Evolutionary conservation across 352 stramenopile species (phyloP), one percentile per base, ranked within the genome.

Genomic region (Albugo candida): DNA sequence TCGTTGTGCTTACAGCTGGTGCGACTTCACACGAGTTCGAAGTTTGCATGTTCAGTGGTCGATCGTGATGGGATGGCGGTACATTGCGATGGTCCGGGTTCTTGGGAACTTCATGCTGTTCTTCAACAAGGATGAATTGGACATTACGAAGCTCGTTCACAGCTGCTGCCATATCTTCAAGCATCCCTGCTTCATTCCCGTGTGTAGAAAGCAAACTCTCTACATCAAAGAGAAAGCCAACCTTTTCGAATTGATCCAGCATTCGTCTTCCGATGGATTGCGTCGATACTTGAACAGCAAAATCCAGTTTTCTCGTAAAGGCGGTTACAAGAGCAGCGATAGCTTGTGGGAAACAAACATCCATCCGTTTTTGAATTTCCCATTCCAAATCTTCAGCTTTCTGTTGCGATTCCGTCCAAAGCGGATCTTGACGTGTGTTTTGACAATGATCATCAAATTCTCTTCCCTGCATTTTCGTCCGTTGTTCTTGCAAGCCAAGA

Each of bases 181-280:
- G 64, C 93, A 97, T 97, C n/a, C 81, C 83, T 34, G 94, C 67
- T 56, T 98, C 93, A 55, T 97, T 96, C 37, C 91, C 91, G 14
- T 95, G 83, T 16, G 92, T 94, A 46, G 77, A 95, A 16, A 98
- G 55, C 41, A 98, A 51, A 16, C 85, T 93, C 59, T 97, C 89
- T 24, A 97, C 65, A 48, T 91, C 74, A 52, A 83, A 86, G 11
- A 91, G 51, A 51, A 87, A 91, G 13, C 77, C 77, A 8, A 89
- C 46, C 58, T 83, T 81, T 37, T 77, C 78, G 0, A 89, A 44
- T 36, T 85, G 77, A 46, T 84, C 60, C 18, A 89, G 53, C 71
- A 87, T 84, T 6, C 59, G 57, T 3, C 58, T 54, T 1, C 74
- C 75, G 13, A 77, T 55, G 4, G 67, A 58, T 0, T 61, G 58